Percentiles rank a stretch among this genome's conserved stretches.
Conservation (phyloP, 2,329 filamentous ascomycete genomes). For the Ilyonectria destructans region DNA sequence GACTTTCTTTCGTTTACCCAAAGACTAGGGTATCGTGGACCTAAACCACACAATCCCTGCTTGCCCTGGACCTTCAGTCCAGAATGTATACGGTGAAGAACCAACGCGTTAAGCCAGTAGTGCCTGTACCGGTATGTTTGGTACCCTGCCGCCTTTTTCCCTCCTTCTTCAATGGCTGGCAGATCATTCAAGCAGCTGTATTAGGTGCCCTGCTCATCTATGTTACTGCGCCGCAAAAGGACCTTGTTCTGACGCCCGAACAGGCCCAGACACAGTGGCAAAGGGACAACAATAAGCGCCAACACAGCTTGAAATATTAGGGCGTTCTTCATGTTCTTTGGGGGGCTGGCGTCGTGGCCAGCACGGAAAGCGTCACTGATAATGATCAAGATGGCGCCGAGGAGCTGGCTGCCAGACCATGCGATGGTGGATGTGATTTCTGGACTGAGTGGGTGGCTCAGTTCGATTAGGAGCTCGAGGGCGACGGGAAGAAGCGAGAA, state of each 20-base stretch:
- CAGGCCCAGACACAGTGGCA: conserved; percentile 79
- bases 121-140: no score
- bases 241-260: conserved; percentile 74
- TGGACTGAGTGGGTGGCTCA: conserved; percentile 88
- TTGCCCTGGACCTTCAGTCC: no score
- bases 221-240: conserved; percentile 61
- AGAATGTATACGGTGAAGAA: no score
- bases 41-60: no score
- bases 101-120: no score
- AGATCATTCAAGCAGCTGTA: not conserved
- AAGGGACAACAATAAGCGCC: conserved; percentile 74
- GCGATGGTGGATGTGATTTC: conserved; percentile 87
- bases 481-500: conserved; percentile 88
- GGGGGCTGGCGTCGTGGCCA: conserved; percentile 68
- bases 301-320: conserved; percentile 86
- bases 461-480: conserved; percentile 89
- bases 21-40: no score
- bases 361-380: conserved; percentile 83
- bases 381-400: conserved; percentile 89
- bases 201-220: not conserved
- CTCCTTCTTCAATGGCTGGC: no score
- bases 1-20: no score
- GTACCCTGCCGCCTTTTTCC: no score
- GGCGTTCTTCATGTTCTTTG: conserved; percentile 80
- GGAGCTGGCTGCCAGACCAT: conserved; percentile 89